phyloP scores from a whole-genome alignment of 192 early-diverging fungal genomes.

The Umbelopsis sp. region DNA sequence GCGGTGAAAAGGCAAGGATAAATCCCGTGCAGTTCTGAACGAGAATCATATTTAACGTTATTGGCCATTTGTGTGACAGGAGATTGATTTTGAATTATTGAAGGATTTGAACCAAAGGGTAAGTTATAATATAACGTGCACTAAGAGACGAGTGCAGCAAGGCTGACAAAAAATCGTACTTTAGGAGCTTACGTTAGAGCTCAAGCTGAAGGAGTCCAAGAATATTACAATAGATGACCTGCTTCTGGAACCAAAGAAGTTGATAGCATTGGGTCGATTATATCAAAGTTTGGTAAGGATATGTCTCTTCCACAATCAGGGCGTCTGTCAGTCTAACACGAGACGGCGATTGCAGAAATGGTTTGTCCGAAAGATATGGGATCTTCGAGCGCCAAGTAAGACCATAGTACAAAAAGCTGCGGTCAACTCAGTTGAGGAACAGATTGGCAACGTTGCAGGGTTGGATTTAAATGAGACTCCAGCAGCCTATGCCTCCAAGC shows the following conservation, averaged over 20 bases:
- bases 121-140: neutral
- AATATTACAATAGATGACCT: slow-evolving; percentile 79
- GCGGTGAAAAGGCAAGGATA: slow-evolving; percentile 34
- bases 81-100: slow-evolving; percentile 30
- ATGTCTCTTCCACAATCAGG: slow-evolving; percentile 31
- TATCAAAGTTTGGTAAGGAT: slow-evolving; percentile 82
- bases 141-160: neutral
- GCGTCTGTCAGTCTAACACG: slow-evolving; percentile 24
- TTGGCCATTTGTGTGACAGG: slow-evolving; percentile 5
- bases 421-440: slow-evolving; percentile 1
- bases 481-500: slow-evolving; percentile 10
- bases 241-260: slow-evolving; percentile 80
- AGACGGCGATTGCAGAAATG: slow-evolving; percentile 58
- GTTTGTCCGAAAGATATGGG: slow-evolving; percentile 61
- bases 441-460: neutral
- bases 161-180: neutral
- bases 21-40: neutral
- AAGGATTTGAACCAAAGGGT: slow-evolving; percentile 39
- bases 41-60: neutral
- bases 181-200: slow-evolving; percentile 76
- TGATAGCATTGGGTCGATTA: slow-evolving; percentile 73
- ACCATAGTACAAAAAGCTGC: neutral
- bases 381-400: slow-evolving; percentile 40
- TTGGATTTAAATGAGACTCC: neutral
- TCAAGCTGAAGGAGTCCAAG: slow-evolving; percentile 78